These are phyloP conservation scores for Nematodospora anomalae DNA, from an alignment of 1,139 yeast genomes.

Conservation along the genomic window DNA sequence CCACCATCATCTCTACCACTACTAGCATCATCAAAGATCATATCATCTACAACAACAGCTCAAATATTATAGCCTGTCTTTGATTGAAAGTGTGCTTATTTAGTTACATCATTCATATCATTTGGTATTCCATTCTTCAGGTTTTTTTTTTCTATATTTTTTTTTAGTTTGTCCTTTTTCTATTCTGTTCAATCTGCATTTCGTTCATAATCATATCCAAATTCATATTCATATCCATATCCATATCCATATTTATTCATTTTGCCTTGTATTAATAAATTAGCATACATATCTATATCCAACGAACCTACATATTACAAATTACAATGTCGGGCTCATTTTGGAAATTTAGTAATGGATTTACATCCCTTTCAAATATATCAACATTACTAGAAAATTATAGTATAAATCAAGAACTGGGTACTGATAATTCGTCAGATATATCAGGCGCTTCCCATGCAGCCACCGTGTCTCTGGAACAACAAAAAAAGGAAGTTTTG, in stretches of 20 bases:
- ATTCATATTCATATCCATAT: too few species aligned
- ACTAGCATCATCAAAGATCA: too few species aligned
- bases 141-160: too few species aligned
- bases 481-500: slow-evolving; percentile 34
- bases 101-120: too few species aligned
- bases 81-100: too few species aligned
- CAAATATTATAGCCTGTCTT: too few species aligned
- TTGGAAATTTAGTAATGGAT: slow-evolving; percentile 90
- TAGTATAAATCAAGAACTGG: slow-evolving; percentile 29
- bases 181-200: neutral
- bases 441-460: too few species aligned
- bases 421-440: slow-evolving; percentile 8
- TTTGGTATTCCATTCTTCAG: too few species aligned
- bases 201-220: slow-evolving; percentile 1
- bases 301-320: too few species aligned
- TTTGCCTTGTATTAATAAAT: neutral
- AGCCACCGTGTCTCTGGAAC: neutral
- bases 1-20: too few species aligned
- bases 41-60: too few species aligned
- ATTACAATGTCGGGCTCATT: slow-evolving; percentile 70
- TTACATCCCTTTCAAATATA: slow-evolving; percentile 72
- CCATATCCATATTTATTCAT: slow-evolving; percentile 1
- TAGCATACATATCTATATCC: too few species aligned
- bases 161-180: neutral
- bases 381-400: slow-evolving; percentile 68